phyloP scores from a whole-genome alignment of 805 yeast species.

The Myxozyma vanderwaltii region DNA sequence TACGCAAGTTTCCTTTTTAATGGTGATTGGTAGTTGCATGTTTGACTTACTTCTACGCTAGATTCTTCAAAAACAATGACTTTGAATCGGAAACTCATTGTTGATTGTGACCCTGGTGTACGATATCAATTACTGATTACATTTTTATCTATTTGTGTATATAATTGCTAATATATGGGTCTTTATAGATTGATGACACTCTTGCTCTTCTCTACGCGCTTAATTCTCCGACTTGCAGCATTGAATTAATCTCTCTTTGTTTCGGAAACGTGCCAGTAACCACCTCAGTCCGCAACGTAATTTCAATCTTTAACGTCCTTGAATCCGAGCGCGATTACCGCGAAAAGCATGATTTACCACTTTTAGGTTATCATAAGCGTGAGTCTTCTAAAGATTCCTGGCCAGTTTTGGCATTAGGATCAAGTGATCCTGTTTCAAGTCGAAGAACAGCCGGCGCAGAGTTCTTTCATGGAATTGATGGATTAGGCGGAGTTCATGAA shows the following conservation, averaged over 20 bases:
- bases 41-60: no score
- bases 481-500: slow-evolving; percentile 46
- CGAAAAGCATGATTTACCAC: slow-evolving; percentile 27
- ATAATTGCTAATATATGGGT: background rate
- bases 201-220: slow-evolving; percentile 46
- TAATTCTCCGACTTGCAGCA: slow-evolving; percentile 38
- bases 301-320: slow-evolving; percentile 44
- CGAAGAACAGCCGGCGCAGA: slow-evolving; percentile 43
- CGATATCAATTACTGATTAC: background rate
- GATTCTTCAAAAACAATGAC: background rate
- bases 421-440: slow-evolving; percentile 38
- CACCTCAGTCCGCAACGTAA: slow-evolving; percentile 43
- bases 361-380: slow-evolving; percentile 33
- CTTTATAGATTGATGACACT: slow-evolving; percentile 44
- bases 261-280: slow-evolving; percentile 46
- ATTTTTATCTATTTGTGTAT: background rate
- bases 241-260: slow-evolving; percentile 43
- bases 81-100: slow-evolving; percentile 38
- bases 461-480: slow-evolving; percentile 48
- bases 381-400: slow-evolving; percentile 5
- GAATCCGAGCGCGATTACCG: slow-evolving; percentile 41
- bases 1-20: no score
- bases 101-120: slow-evolving; percentile 50
- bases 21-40: no score
- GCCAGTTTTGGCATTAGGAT: slow-evolving; percentile 44